Base-by-base conservation (phyloP, 345 rosid genomes). In the Arabis hirsuta region DNA sequence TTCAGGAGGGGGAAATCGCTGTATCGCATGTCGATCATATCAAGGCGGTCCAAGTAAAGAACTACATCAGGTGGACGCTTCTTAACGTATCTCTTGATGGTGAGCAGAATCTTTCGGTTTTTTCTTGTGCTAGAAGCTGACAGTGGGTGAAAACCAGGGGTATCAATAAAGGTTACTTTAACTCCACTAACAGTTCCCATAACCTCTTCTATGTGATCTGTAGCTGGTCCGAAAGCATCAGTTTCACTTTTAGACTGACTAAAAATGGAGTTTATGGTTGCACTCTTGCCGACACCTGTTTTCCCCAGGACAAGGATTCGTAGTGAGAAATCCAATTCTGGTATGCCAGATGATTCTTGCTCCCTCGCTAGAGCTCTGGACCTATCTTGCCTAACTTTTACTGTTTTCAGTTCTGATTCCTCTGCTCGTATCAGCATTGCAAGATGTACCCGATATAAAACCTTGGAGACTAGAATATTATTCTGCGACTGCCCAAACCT, bases 281-380 rank as follows among this genome's bases (percentile, higher is more conserved):
- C 96, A 78, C 97, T 95, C 85, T 95, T 95, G 77, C 99, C 96
- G 29, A 91, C 95, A 12, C 97, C 96, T n/a, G 99, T 87, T 84
- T 82, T 95, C 55, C 99, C 97, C 14, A 95, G 71, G 62, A 91
- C 90, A 55, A 95, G 90, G 75, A 91, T 82, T 81, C 88, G 81
- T 36, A 88, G 34, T 41, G 93, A 83, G 77, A 86, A 90, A 83
- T 91, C 79, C 50, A 91, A 62, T 59, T 82, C 85, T 11, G 90
- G 96, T 60, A 52, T n/a, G 22, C 91, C 96, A 76, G 87, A 58
- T 16, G 80, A 83, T 85, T 95, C 97, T 65, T 87, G 90, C 67
- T 84, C 87, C 73, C 78, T 88, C 34, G 96, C 96, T 20, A 84
- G 60, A 55, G 76, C 78, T 78, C 83, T 86, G 55, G 85, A 82